These are phyloP conservation scores for Pseudohalonectria lignicola DNA, from an alignment of 2,329 filamentous ascomycete genomes.

Conservation along the genomic window DNA sequence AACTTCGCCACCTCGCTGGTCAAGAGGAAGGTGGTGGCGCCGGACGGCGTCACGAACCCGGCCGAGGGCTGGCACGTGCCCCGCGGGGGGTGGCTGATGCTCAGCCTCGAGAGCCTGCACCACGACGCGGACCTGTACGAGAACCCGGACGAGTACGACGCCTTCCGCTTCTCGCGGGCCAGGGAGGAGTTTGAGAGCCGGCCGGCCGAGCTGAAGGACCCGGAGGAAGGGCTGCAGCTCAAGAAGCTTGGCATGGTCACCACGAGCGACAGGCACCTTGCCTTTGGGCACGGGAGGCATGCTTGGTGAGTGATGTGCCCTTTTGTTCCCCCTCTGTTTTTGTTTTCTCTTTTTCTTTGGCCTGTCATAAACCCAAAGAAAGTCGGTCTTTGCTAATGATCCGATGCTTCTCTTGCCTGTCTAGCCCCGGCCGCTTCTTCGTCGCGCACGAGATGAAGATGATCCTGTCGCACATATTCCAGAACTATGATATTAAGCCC, in stretches of 20 bases:
- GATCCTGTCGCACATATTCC: constrained; percentile 34
- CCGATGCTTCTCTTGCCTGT: too few species aligned
- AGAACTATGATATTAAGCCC: constrained; percentile 40
- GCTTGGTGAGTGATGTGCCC: constrained; percentile 22
- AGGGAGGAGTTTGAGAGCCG: constrained; percentile 25
- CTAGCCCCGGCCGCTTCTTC: constrained; percentile 42
- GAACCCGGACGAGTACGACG: constrained; percentile 30
- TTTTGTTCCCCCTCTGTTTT: not conserved
- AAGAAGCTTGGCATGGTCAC: constrained; percentile 40
- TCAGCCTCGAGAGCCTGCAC: constrained; percentile 32
- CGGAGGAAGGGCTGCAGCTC: constrained; percentile 18
- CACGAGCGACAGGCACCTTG: constrained; percentile 36
- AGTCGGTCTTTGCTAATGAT: constrained; percentile 3
- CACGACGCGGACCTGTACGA: constrained; percentile 33
- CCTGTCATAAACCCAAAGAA: not conserved
- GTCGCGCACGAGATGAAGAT: constrained; percentile 45
- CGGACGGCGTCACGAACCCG: constrained; percentile 22
- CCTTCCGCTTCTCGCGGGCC: constrained; percentile 34
- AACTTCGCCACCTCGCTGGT: constrained; percentile 33
- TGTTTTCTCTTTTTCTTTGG: not conserved
- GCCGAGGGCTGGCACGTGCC: constrained; percentile 33
- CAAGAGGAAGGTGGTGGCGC: constrained; percentile 31
- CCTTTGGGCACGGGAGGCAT: constrained; percentile 48
- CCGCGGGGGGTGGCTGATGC: constrained; percentile 27
- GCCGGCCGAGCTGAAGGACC: constrained; percentile 14